Conservation (phyloP, 768 basidiomycete genomes). For the Hericium alpestre region DNA sequence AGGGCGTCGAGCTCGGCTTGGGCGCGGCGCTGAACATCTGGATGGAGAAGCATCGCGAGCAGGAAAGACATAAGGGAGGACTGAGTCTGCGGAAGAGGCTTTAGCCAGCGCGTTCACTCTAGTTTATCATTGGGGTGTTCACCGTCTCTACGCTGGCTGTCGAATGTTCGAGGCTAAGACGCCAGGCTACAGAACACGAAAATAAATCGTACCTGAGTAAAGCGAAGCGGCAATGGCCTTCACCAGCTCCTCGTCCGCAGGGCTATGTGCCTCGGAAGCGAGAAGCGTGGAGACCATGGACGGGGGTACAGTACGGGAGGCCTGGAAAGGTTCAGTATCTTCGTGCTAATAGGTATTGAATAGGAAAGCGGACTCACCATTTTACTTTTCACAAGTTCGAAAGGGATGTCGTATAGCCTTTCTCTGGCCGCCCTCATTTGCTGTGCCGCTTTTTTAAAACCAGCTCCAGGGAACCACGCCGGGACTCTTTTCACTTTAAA, state of each 20-base stretch:
- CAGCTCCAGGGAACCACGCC: conserved; percentile 55
- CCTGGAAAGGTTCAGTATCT: neutral
- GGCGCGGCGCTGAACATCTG: conserved; percentile 39
- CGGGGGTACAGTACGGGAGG: neutral
- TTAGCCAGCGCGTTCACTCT: neutral
- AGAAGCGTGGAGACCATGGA: neutral
- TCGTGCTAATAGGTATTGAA: conserved; percentile 1
- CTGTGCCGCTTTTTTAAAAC: conserved; percentile 51
- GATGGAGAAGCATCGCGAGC: conserved; percentile 55
- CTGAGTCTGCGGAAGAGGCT: conserved; percentile 32
- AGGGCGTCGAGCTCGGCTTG: conserved; percentile 59
- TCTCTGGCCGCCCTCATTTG: conserved; percentile 56
- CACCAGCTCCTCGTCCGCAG: neutral
- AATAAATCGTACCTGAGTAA: neutral
- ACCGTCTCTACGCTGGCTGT: conserved; percentile 55
- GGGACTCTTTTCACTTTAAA: conserved; percentile 43
- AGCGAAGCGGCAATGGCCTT: conserved; percentile 1
- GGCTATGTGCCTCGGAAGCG: neutral
- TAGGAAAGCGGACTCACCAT: conserved; percentile 34
- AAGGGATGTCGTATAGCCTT: conserved; percentile 56
- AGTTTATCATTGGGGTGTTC: conserved; percentile 11
- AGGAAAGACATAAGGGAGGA: conserved; percentile 50
- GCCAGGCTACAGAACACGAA: neutral
- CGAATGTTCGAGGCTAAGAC: conserved; percentile 26
- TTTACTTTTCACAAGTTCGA: conserved; percentile 42